phyloP scores from a whole-genome alignment of 352 stramenopile species.

The Pythium phragmiticola region DNA sequence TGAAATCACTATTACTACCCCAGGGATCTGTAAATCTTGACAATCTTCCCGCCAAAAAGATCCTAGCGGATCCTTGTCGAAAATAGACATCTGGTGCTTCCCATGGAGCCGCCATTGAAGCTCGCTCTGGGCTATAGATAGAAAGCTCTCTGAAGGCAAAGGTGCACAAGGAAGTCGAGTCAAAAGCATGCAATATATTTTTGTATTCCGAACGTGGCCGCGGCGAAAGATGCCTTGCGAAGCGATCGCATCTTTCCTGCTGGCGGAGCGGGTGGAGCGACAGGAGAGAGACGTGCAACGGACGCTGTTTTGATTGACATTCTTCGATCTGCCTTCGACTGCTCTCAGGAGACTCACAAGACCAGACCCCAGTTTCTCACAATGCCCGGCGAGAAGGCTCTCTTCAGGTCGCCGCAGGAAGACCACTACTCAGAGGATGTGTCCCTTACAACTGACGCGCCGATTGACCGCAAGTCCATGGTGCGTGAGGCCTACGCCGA shows the following conservation, averaged over 20 bases:
- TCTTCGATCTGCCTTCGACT: conserved; percentile 17
- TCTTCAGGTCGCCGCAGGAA: conserved; percentile 35
- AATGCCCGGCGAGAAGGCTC: conserved; percentile 34
- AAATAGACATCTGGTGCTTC: background rate
- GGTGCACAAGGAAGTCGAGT: background rate
- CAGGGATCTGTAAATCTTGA: background rate
- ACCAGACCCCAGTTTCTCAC: background rate
- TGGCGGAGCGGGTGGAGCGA: background rate
- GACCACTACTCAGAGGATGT: conserved; percentile 41
- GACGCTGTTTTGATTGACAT: conserved; percentile 2
- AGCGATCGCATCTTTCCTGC: background rate
- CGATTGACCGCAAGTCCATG: conserved; percentile 33
- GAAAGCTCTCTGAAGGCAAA: background rate
- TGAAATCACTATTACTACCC: conserved; percentile 8
- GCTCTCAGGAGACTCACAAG: background rate
- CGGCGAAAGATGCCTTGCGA: conserved; percentile 3
- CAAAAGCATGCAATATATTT: background rate
- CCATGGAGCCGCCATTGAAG: background rate
- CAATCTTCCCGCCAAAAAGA: conserved; percentile 18
- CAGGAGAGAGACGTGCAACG: background rate
- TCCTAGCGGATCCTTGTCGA: background rate
- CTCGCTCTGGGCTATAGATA: background rate
- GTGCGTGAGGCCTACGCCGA: conserved; percentile 33
- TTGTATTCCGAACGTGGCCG: background rate
- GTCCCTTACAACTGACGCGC: conserved; percentile 47